Percentiles rank a stretch among this genome's conserved stretches.
These are phyloP conservation scores for Wickerhamomyces xylosicus DNA, from an alignment of 805 yeast species.

Conservation along the genomic window DNA sequence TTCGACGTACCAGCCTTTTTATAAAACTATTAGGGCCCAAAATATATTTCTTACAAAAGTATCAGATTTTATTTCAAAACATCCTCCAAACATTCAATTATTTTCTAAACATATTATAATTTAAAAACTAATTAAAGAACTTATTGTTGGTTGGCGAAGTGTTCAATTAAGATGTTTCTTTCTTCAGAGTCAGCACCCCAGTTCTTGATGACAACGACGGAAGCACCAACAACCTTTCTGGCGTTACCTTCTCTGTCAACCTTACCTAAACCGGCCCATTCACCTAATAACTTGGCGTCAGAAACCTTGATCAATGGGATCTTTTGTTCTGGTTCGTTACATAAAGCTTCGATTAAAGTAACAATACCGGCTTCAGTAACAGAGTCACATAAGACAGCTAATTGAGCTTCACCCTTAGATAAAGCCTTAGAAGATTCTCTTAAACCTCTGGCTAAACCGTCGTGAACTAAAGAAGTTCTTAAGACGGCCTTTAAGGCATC, in stretches of 20 bases:
- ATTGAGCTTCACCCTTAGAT: constrained; percentile 94
- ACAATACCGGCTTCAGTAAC: constrained; percentile 96
- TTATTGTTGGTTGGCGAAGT: constrained; percentile 87
- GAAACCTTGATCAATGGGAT: constrained; percentile 98
- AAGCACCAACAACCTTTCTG: constrained; percentile 99
- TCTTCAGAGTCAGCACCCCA: constrained; percentile 99
- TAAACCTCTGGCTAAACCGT: constrained; percentile 99
- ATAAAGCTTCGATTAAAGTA: constrained; percentile 97
- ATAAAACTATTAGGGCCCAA: too few relatives aligned
- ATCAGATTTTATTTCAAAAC: neutral
- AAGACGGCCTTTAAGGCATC: constrained; percentile 97
- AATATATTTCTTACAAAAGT: neutral
- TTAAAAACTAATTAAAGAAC: constrained; percentile 12
- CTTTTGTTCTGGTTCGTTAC: constrained; percentile 94
- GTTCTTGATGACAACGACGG: constrained; percentile 98
- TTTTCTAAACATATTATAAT: neutral
- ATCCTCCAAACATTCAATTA: neutral
- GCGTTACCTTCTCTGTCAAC: constrained; percentile 99
- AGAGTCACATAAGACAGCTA: constrained; percentile 94
- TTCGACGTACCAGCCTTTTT: constrained; percentile 19
- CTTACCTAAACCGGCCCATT: constrained; percentile 99
- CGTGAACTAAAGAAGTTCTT: constrained; percentile 96
- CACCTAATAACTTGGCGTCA: constrained; percentile 99
- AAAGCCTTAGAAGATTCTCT: constrained; percentile 99
- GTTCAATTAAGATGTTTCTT: constrained; percentile 91